A percentile compares a stretch with the other conserved stretches of the same genome.
phyloP scores from a whole-genome alignment of 371 early-diverging fungal species.

The Mucor plumbeus region DNA sequence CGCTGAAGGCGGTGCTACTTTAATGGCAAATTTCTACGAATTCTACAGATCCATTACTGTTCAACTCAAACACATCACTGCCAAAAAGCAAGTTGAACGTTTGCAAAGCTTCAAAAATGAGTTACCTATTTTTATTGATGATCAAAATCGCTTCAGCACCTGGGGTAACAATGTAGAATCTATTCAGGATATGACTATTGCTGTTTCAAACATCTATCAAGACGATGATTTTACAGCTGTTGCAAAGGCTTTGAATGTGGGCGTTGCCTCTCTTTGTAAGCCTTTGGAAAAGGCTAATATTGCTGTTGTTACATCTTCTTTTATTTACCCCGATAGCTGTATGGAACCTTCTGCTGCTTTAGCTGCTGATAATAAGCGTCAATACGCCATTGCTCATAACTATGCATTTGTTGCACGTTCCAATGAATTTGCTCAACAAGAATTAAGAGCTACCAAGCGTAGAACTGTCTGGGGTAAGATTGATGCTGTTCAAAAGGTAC shows the following conservation, averaged over 20 bases:
- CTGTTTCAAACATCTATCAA: slow-evolving; percentile 39
- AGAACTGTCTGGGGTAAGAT: slow-evolving; percentile 68
- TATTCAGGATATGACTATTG: slow-evolving; percentile 29
- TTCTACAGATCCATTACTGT: slow-evolving; percentile 32
- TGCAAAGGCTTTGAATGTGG: slow-evolving; percentile 16
- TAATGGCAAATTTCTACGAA: slow-evolving; percentile 36
- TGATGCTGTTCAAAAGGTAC: slow-evolving; percentile 62
- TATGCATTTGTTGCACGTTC: slow-evolving; percentile 67
- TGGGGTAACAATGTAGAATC: slow-evolving; percentile 43
- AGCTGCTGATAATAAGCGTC: slow-evolving; percentile 63
- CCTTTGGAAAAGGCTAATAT: slow-evolving; percentile 35
- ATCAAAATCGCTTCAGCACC: slow-evolving; percentile 24
- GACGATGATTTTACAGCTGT: slow-evolving; percentile 34
- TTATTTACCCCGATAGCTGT: slow-evolving; percentile 57
- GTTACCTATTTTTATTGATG: slow-evolving; percentile 31
- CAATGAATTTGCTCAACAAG: slow-evolving; percentile 66
- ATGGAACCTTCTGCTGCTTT: slow-evolving; percentile 58
- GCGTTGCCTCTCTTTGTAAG: slow-evolving; percentile 17
- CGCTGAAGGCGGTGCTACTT: slow-evolving; percentile 10
- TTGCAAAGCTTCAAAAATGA: background rate
- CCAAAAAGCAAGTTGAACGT: slow-evolving; percentile 18
- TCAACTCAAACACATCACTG: slow-evolving; percentile 21
- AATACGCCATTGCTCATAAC: slow-evolving; percentile 58
- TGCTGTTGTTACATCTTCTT: slow-evolving; percentile 60
- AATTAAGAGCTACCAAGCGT: slow-evolving; percentile 39